These are phyloP conservation scores for Fraxinus platypoda DNA, from an alignment of 305 asterid species.

Conservation along the genomic window DNA sequence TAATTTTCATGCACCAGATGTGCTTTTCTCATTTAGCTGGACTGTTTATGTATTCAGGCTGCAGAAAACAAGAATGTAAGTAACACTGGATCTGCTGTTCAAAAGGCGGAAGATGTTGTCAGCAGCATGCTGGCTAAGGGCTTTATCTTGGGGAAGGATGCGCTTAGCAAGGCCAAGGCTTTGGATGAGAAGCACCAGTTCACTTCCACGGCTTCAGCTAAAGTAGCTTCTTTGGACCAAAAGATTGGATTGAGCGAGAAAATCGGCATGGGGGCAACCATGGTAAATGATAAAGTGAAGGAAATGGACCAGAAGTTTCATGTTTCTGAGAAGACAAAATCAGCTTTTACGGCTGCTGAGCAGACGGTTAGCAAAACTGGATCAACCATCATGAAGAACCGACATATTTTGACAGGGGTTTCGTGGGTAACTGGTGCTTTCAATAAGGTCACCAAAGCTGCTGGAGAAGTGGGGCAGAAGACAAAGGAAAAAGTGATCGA, in stretches of 20 bases:
- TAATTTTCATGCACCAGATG: slow-evolving; percentile 4
- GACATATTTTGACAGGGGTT: slow-evolving; percentile 61
- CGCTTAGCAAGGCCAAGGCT: slow-evolving; percentile 60
- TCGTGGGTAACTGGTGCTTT: slow-evolving; percentile 78
- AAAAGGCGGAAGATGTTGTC: slow-evolving; percentile 71
- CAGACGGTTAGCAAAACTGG: slow-evolving; percentile 69
- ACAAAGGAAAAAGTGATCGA: slow-evolving; percentile 61
- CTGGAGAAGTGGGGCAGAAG: slow-evolving; percentile 71
- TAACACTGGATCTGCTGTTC: slow-evolving; percentile 48
- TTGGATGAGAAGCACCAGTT: slow-evolving; percentile 69
- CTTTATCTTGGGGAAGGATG: slow-evolving; percentile 64
- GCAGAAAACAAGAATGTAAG: slow-evolving; percentile 33
- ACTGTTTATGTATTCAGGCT: slow-evolving; percentile 35
- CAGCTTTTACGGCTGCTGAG: slow-evolving; percentile 65
- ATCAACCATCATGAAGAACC: slow-evolving; percentile 67
- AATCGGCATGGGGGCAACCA: slow-evolving; percentile 54
- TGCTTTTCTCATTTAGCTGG: neutral
- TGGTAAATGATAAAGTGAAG: slow-evolving; percentile 65
- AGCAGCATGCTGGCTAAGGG: slow-evolving; percentile 79
- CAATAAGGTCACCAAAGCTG: slow-evolving; percentile 56
- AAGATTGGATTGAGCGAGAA: slow-evolving; percentile 73
- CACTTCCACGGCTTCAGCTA: slow-evolving; percentile 66
- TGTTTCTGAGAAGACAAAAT: slow-evolving; percentile 70
- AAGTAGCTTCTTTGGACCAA: slow-evolving; percentile 63
- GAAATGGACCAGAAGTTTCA: slow-evolving; percentile 75